Percentiles rank a stretch among this genome's conserved stretches.
These are phyloP conservation scores for Pichia pseudocactophila DNA, from an alignment of 805 yeast species.

Conservation along the genomic window DNA sequence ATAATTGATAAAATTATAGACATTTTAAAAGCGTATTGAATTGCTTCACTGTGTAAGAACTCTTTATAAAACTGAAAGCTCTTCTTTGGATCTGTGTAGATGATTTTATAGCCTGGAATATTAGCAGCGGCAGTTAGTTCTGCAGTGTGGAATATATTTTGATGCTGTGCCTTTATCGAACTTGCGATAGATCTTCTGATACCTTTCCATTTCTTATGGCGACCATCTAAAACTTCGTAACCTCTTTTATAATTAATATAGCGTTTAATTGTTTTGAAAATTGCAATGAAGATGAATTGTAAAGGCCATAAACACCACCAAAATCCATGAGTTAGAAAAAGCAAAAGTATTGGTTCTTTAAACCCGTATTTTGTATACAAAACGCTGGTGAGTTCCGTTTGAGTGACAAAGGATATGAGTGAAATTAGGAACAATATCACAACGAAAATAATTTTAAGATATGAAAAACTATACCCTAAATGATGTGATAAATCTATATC, in stretches of 20 bases:
- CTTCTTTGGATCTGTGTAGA: slow-evolving; percentile 23
- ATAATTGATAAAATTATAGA: slow-evolving; percentile 43
- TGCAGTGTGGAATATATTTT: slow-evolving; percentile 32
- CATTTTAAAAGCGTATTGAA: slow-evolving; percentile 37
- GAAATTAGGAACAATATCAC: slow-evolving; percentile 39
- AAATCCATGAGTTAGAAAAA: slow-evolving; percentile 66
- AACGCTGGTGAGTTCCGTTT: slow-evolving; percentile 72
- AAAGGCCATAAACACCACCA: slow-evolving; percentile 70
- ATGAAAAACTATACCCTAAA: slow-evolving; percentile 23
- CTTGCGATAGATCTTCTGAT: slow-evolving; percentile 25
- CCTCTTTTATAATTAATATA: slow-evolving; percentile 15
- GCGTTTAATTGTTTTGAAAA: slow-evolving; percentile 34
- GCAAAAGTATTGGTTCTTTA: slow-evolving; percentile 58
- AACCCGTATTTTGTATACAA: slow-evolving; percentile 48
- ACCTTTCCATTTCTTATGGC: slow-evolving; percentile 25
- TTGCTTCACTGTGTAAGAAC: slow-evolving; percentile 37
- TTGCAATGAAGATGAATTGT: slow-evolving; percentile 45
- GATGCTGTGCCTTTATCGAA: slow-evolving; percentile 35
- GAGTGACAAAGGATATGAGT: slow-evolving; percentile 57
- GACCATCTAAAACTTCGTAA: slow-evolving; percentile 12
- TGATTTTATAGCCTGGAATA: slow-evolving; percentile 22
- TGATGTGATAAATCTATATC: slow-evolving; percentile 2
- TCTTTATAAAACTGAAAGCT: slow-evolving; percentile 23
- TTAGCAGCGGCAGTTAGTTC: slow-evolving; percentile 26
- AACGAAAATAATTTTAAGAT: slow-evolving; percentile 36